These are phyloP conservation scores for Sporothrix variecibatus DNA, from an alignment of 2,329 filamentous ascomycete genomes.

Conservation along the genomic window DNA sequence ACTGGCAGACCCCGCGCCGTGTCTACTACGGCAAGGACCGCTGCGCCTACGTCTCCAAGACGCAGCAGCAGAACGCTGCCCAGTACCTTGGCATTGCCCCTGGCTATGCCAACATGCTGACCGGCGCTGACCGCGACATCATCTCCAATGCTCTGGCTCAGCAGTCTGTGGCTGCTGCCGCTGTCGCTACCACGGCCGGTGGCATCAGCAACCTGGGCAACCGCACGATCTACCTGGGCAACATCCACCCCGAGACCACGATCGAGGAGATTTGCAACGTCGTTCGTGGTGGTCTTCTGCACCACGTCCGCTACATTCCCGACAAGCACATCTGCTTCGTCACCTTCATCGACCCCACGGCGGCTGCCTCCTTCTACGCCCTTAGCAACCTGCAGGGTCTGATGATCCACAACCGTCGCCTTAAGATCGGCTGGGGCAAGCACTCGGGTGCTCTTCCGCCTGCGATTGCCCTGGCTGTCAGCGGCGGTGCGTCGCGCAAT, in stretches of 20 bases:
- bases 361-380: constrained; percentile 95
- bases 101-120: constrained; percentile 93
- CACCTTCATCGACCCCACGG: constrained; percentile 97
- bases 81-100: constrained; percentile 97
- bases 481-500: constrained; percentile 94
- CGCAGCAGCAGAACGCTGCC: constrained; percentile 97
- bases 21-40: constrained; percentile 99
- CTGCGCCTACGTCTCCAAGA: constrained; percentile 98
- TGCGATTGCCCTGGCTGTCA: constrained; percentile 93
- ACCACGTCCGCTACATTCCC: constrained; percentile 98
- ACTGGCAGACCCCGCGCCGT: constrained; percentile 93
- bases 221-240: constrained; percentile 94
- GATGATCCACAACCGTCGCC: constrained; percentile 97
- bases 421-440: constrained; percentile 99
- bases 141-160: constrained; percentile 96
- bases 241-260: constrained; percentile 98
- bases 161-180: constrained; percentile 94
- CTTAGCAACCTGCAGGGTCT: constrained; percentile 95
- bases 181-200: constrained; percentile 92
- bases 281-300: constrained; percentile 88
- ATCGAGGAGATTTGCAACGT: constrained; percentile 99
- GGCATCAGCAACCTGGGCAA: constrained; percentile 98
- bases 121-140: constrained; percentile 91
- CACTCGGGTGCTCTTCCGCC: constrained; percentile 95
- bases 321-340: constrained; percentile 99